Base-by-base conservation (phyloP, 1,284 basidiomycete species). In the Malassezia furfur region DNA sequence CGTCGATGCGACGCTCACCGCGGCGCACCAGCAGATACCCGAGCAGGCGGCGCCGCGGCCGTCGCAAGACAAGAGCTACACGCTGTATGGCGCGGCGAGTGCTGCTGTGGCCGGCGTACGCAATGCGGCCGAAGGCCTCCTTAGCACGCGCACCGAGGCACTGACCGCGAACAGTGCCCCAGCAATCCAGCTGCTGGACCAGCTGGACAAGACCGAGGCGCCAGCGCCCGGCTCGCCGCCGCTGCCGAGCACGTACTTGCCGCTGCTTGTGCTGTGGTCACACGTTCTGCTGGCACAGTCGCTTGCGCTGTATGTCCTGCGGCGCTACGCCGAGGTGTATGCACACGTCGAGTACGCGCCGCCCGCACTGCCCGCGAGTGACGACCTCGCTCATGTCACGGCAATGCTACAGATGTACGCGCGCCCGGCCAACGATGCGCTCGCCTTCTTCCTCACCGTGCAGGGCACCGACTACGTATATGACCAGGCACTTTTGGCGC, bases 391-490 rank as follows among this genome's bases (percentile, higher is more conserved):
- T 7, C 80, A 82, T 10, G 82, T 87, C 1, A 80, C 81, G 44
- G 82, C 79, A 35, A 91, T 96, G 83, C 81, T 93, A 28, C 85
- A 85, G 46, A 83, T 81, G 37, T 86, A 85, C 0, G 93, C 90
- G 87, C 91, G 91, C 0, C 86, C 88, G 0, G 78, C 96, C 0
- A 82, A 96, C 7, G 89, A 91, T 0, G 85, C 87, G 0, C 78
- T 96, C 0, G 88, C 88, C 0, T 93, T 90, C 75, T 81, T 88
- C 63, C 85, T 96, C 61, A 82, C 84, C 1, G 91, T 91, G 8
- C 88, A 91, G 64, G 81, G 90, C 28, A 87, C 87, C 0, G 88
- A 91, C 65, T 84, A 88, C 50, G 80, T 91, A 5, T 93, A 93
- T 68, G 84, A 84, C 8, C 88, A 90, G 55, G 84, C 86, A 3